Conservation (phyloP, 192 early-diverging fungal genomes). For the Backusella circina region DNA sequence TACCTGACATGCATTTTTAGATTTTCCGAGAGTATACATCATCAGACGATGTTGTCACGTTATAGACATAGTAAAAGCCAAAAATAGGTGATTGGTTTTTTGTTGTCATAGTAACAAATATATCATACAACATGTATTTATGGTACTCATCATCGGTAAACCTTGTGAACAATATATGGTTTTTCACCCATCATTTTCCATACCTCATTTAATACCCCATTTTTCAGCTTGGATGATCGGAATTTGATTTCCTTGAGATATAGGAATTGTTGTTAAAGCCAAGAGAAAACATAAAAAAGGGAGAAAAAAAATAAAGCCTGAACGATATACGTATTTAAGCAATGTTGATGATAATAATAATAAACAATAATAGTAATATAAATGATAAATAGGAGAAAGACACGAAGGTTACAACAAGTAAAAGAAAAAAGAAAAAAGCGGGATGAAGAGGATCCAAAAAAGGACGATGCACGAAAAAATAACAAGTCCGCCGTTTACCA, state of each 20-base stretch:
- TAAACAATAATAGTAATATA: not conserved
- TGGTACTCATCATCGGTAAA: not conserved
- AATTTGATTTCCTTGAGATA: not conserved
- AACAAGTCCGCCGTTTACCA: not conserved
- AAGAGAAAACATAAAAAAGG: not conserved
- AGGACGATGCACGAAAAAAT: not conserved
- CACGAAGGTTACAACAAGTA: not conserved
- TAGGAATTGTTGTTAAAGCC: not conserved
- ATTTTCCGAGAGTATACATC: not conserved
- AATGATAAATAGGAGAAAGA: not conserved
- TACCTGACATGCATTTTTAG: not conserved
- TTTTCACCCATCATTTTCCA: not conserved
- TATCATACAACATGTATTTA: not conserved
- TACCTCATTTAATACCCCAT: not conserved
- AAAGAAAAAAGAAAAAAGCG: not conserved
- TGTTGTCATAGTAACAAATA: not conserved
- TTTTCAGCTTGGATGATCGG: not conserved
- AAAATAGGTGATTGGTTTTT: no score
- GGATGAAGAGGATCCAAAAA: not conserved
- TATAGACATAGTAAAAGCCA: not conserved
- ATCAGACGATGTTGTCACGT: not conserved
- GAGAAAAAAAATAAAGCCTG: not conserved
- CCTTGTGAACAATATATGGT: not conserved
- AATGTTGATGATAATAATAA: not conserved
- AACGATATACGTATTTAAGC: not conserved